Conservation (phyloP, 2,329 filamentous ascomycete genomes). For the Diaporthe nobilis region DNA sequence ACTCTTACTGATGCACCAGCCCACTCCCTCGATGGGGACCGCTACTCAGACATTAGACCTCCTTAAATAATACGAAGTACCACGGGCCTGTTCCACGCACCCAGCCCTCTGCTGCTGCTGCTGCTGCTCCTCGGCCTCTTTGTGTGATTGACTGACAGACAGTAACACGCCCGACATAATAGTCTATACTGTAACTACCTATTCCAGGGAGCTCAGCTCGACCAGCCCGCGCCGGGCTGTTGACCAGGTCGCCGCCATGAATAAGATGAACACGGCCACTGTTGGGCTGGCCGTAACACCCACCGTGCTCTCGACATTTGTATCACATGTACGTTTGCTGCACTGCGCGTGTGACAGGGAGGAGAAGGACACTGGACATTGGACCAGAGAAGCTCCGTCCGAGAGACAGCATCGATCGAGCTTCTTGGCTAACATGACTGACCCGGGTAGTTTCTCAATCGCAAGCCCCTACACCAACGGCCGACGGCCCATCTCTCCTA, state of each 20-base stretch:
- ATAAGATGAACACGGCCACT: conserved; percentile 80
- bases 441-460: conserved; percentile 79
- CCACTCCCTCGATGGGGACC: conserved; percentile 10
- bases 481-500: conserved; percentile 94
- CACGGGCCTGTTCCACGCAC: not conserved
- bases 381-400: not conserved
- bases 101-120: not conserved
- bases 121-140: conserved; percentile 1
- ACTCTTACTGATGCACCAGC: conserved; percentile 1
- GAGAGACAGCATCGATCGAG: not conserved
- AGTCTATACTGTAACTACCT: not conserved
- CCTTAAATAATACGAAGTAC: conserved; percentile 33
- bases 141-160: conserved; percentile 2
- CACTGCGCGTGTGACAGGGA: not conserved
- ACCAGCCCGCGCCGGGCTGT: not conserved
- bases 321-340: conserved; percentile 80
- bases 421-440: conserved; percentile 20
- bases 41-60: conserved; percentile 7
- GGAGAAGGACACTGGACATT: not conserved
- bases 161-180: not conserved
- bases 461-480: conserved; percentile 80
- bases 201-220: not conserved
- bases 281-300: conserved; percentile 89
- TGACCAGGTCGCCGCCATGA: conserved; percentile 53
- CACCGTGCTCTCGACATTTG: conserved; percentile 86